phyloP scores from a whole-genome alignment of 441 rosid genomes.

The Pelargonium cotyledonis region DNA sequence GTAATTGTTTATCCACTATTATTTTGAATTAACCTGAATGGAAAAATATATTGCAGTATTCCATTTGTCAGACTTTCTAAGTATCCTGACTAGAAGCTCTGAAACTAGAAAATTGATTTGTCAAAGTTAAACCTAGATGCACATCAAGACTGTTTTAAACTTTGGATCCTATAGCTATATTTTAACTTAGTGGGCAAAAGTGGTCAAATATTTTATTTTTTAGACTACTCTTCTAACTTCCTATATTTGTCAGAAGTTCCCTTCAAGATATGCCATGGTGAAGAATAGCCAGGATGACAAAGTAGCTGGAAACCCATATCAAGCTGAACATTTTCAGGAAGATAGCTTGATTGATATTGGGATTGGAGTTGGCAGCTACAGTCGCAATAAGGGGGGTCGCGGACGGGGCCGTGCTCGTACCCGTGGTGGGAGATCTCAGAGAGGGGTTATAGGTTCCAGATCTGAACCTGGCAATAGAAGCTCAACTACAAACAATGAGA shows the following conservation, averaged over 20 bases:
- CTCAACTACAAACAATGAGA: conserved; percentile 20
- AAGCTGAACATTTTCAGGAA: conserved; percentile 34
- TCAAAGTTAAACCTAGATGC: background rate
- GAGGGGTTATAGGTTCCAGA: conserved; percentile 36
- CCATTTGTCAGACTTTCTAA: background rate
- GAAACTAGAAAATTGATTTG: background rate
- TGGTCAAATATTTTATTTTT: too few relatives aligned
- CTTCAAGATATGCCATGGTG: conserved; percentile 35
- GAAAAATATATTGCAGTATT: background rate
- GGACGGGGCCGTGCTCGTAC: conserved; percentile 45
- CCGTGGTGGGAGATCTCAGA: conserved; percentile 40
- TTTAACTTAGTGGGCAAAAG: too few relatives aligned
- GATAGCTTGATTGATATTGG: conserved; percentile 44
- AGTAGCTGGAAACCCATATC: conserved; percentile 26
- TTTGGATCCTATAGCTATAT: background rate
- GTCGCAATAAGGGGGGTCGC: conserved; percentile 38
- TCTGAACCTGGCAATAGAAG: conserved; percentile 43
- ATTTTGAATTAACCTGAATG: background rate
- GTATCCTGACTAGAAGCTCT: background rate
- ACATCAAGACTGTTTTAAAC: background rate
- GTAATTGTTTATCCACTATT: conserved; percentile 18
- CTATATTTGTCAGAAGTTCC: conserved; percentile 34
- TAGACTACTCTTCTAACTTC: background rate
- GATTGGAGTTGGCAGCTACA: conserved; percentile 31
- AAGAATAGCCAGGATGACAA: conserved; percentile 34